phyloP scores from a whole-genome alignment of 345 rosid genomes.

The Euphorbia lathyris region DNA sequence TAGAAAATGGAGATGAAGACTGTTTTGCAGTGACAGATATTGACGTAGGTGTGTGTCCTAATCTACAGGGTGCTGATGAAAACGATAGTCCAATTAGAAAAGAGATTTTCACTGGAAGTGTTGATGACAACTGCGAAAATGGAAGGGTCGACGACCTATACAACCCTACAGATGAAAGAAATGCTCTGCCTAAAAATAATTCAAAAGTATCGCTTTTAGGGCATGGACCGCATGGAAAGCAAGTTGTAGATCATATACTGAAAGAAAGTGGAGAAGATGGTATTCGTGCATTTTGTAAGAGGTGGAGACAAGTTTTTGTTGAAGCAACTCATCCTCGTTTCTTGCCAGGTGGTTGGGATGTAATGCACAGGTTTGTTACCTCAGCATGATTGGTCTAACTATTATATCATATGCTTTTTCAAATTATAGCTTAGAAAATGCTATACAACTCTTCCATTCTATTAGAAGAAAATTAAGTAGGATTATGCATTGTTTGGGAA shows the following conservation, averaged over 20 bases:
- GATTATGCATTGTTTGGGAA: background rate
- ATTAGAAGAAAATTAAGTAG: background rate
- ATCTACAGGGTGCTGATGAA: constrained; percentile 18
- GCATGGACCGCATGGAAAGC: constrained; percentile 96
- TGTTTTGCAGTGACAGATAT: constrained; percentile 12
- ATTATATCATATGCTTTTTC: background rate
- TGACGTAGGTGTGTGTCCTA: constrained; percentile 22
- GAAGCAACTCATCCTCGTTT: constrained; percentile 74
- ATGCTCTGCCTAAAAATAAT: constrained; percentile 36
- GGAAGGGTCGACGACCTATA: constrained; percentile 24
- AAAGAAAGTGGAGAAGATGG: constrained; percentile 72
- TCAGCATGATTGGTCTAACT: background rate
- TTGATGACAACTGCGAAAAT: constrained; percentile 31
- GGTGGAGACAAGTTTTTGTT: constrained; percentile 93
- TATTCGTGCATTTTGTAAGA: constrained; percentile 68
- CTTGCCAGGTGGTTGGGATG: constrained; percentile 89
- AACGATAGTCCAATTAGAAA: constrained; percentile 27
- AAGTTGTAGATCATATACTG: constrained; percentile 68
- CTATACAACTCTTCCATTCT: background rate
- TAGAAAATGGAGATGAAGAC: constrained; percentile 20
- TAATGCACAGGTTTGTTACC: constrained; percentile 66
- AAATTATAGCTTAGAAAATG: too few species aligned
- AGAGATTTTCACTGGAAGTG: constrained; percentile 21
- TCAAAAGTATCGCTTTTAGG: constrained; percentile 77
- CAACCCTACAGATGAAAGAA: constrained; percentile 30